These are phyloP conservation scores for Aspergillus puulaauensis DNA, from an alignment of 2,329 filamentous ascomycete genomes.

Conservation along the genomic window DNA sequence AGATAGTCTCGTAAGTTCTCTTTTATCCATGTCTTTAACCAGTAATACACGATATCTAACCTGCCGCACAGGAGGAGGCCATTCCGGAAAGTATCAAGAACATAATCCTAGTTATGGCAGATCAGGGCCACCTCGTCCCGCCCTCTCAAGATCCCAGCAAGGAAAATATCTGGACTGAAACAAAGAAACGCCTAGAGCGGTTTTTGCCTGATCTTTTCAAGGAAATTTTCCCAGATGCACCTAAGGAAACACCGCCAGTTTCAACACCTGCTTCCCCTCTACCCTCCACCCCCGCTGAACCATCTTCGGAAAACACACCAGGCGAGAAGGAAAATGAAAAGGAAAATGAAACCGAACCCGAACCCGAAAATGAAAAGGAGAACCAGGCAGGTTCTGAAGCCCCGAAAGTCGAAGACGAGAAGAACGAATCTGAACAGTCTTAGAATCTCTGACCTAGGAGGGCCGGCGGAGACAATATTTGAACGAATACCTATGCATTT, in stretches of 20 bases:
- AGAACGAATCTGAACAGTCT: neutral
- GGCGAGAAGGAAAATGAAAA: conserved; percentile 5
- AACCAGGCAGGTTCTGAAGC: neutral
- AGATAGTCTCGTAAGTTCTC: conserved; percentile 68
- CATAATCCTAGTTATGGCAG: conserved; percentile 91
- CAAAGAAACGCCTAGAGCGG: conserved; percentile 58
- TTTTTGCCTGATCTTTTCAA: conserved; percentile 60
- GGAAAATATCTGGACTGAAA: conserved; percentile 61
- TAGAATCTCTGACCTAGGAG: neutral
- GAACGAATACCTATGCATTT: neutral
- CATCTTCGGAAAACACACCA: neutral
- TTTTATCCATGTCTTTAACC: conserved; percentile 8
- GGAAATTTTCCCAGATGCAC: conserved; percentile 55
- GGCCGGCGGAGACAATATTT: too few relatives aligned
- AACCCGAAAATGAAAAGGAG: conserved; percentile 13
- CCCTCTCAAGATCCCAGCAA: conserved; percentile 55
- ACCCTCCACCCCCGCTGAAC: neutral
- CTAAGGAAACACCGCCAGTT: conserved; percentile 21
- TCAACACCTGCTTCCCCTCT: conserved; percentile 21
- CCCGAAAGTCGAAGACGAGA: neutral
- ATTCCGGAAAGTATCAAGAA: conserved; percentile 96
- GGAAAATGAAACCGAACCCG: conserved; percentile 5
- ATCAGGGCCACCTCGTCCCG: conserved; percentile 77
- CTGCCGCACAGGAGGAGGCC: conserved; percentile 71
- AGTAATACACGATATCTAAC: conserved; percentile 32